phyloP scores from a whole-genome alignment of 2,329 filamentous ascomycete genomes.

The Plectosphaerella plurivora region DNA sequence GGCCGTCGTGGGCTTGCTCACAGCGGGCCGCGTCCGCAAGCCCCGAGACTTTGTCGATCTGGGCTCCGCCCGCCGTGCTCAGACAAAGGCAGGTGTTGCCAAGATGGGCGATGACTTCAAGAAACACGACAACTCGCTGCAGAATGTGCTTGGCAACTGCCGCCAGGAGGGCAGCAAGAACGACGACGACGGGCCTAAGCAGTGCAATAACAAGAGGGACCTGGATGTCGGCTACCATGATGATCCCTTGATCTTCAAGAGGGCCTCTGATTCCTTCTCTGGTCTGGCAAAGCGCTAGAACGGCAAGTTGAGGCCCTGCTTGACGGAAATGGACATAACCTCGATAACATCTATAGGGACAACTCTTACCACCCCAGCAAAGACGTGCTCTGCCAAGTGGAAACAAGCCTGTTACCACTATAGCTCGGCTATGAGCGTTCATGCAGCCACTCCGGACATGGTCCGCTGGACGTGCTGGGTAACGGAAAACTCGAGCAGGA shows the following conservation, averaged over 20 bases:
- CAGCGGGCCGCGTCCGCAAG: background rate
- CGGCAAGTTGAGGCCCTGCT: too few relatives aligned
- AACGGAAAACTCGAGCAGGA: background rate
- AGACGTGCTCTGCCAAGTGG: conserved; percentile 7
- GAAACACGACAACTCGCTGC: conserved; percentile 2
- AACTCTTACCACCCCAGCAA: background rate
- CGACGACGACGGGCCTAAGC: background rate
- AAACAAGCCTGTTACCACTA: conserved; percentile 19
- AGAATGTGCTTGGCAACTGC: conserved; percentile 1
- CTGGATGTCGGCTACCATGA: background rate
- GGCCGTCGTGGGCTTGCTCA: conserved; percentile 3
- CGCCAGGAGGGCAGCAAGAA: background rate
- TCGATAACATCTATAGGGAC: too few relatives aligned
- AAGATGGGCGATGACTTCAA: conserved; percentile 1
- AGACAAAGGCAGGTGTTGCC: background rate
- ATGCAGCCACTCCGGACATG: background rate
- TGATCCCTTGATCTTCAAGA: background rate
- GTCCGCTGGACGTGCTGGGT: conserved; percentile 2
- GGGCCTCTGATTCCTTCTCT: background rate
- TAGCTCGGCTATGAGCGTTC: conserved; percentile 13
- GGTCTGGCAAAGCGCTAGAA: too few relatives aligned
- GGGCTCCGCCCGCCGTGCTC: background rate
- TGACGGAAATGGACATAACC: too few relatives aligned
- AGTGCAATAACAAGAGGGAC: background rate
- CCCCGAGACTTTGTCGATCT: background rate